Percentiles rank a stretch among this genome's conserved stretches.
These are phyloP conservation scores for Tripterygium wilfordii DNA, from an alignment of 177 flowering plant genomes.

Conservation along the genomic window DNA sequence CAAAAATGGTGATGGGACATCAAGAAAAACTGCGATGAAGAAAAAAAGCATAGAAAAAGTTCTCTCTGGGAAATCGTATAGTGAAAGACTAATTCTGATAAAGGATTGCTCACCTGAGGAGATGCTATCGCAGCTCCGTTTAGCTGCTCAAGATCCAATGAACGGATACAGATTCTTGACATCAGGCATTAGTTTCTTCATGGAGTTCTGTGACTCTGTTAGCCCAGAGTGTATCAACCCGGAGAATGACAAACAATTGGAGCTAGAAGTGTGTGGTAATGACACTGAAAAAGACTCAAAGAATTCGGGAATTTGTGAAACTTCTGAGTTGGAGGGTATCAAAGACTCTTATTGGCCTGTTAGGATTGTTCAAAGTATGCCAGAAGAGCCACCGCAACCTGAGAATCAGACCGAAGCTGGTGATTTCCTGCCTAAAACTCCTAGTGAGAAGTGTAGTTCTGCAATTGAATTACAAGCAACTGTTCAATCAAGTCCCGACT, in stretches of 20 bases:
- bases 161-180: constrained; percentile 20
- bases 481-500: constrained; percentile 14
- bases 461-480: constrained; percentile 13
- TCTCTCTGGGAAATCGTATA: constrained; percentile 11
- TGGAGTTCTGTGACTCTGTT: constrained; percentile 42
- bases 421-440: constrained; percentile 8
- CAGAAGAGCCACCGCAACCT: constrained; percentile 29
- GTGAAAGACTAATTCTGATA: constrained; percentile 1
- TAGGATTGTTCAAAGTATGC: constrained; percentile 28
- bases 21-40: constrained; percentile 3
- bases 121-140: constrained; percentile 43
- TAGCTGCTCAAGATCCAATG: constrained; percentile 52
- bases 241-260: constrained; percentile 12
- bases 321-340: constrained; percentile 25
- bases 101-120: constrained; percentile 31
- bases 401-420: constrained; percentile 13
- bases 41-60: constrained; percentile 6
- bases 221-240: constrained; percentile 11
- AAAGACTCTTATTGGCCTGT: constrained; percentile 52
- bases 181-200: constrained; percentile 32
- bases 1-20: constrained; percentile 7
- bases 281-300: constrained; percentile 9
- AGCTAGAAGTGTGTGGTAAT: constrained; percentile 11
- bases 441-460: constrained; percentile 5
- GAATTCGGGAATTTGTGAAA: constrained; percentile 16